These are phyloP conservation scores for Mycocentrospora acerina DNA, from an alignment of 2,329 filamentous ascomycete species.

Conservation along the genomic window DNA sequence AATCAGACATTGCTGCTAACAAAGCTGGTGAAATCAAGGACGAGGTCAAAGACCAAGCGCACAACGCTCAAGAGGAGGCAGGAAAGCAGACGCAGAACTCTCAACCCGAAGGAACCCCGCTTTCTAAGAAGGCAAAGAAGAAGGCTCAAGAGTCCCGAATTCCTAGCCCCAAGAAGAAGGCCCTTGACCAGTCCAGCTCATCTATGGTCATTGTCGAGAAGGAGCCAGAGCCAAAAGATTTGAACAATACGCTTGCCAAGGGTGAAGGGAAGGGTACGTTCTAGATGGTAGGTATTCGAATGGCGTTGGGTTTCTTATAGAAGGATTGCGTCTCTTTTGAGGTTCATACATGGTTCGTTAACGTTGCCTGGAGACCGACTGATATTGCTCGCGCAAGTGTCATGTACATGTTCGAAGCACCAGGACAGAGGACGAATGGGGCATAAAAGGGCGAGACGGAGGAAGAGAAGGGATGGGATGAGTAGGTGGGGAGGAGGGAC, in stretches of 20 bases:
- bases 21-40: constrained; percentile 13
- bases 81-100: constrained; percentile 13
- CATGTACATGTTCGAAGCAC: no score
- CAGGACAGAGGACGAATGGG: no score
- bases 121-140: constrained; percentile 16
- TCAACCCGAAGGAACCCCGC: constrained; percentile 8
- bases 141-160: constrained; percentile 13
- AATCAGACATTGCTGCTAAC: constrained; percentile 13
- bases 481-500: no score
- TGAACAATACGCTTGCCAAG: constrained; percentile 23
- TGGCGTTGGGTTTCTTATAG: no score
- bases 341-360: no score
- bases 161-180: constrained; percentile 13
- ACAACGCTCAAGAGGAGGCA: constrained; percentile 9
- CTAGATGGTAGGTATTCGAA: constrained; percentile 3
- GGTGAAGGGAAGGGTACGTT: constrained; percentile 23
- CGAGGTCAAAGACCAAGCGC: not conserved
- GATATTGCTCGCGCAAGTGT: no score
- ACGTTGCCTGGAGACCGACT: no score
- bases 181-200: not conserved
- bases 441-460: no score
- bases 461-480: no score
- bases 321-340: no score
- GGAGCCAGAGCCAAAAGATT: constrained; percentile 28
- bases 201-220: constrained; percentile 5